Base-by-base conservation (phyloP, 1,139 yeast species). In the Zygosaccharomyces pseudobailii region DNA sequence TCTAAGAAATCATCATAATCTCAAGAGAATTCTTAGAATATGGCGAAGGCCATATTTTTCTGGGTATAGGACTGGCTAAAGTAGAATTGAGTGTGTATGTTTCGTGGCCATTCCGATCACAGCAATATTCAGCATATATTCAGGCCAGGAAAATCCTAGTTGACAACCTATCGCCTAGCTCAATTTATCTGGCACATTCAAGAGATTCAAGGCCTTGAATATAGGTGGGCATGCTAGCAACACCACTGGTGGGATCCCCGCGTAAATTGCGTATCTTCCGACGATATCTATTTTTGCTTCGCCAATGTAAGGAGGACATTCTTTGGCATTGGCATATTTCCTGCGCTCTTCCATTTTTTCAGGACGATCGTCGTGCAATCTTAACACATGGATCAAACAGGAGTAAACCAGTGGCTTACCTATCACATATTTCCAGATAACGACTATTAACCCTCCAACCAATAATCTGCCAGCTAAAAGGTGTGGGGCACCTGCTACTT, bases 221-320 rank as follows among this genome's bases (percentile, higher is more conserved):
- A 53, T 42, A 17, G 49, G 21, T 3, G 68, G 67, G 19, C 63
- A 55, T 3, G 56, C 40, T n/a, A 61, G 41, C 28, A 61, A 46
- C 3, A 63, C 63, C 6, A 55, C 55, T 20, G 59, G 43, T 6
- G 68, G 63, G 19, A 65, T 55, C 3, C 67, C 66, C 0, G 59
- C 61, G 46, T 63, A 65, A n/a, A 62, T 55, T 33, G 62, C 34
- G 44, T 56, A 63, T 43, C 66, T 57, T 4, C 62, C 62, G 6
- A 59, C 30, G 4, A 63, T 57, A 22, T 62, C 64, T 10, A 57
- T 55, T 10, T 45, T 51, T 3, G 67, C 54, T 17, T 59, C 52
- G 4, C 63, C 63, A 17, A 54, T 48, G 47, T 54, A 62, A 19
- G 55, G 52, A 4, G 53, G 49, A 39, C 62, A 58, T 47, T 61